A percentile compares a stretch with the other conserved stretches of the same genome.
These are phyloP conservation scores for Teunomyces atbi DNA, from an alignment of 805 yeast species.

Conservation along the genomic window DNA sequence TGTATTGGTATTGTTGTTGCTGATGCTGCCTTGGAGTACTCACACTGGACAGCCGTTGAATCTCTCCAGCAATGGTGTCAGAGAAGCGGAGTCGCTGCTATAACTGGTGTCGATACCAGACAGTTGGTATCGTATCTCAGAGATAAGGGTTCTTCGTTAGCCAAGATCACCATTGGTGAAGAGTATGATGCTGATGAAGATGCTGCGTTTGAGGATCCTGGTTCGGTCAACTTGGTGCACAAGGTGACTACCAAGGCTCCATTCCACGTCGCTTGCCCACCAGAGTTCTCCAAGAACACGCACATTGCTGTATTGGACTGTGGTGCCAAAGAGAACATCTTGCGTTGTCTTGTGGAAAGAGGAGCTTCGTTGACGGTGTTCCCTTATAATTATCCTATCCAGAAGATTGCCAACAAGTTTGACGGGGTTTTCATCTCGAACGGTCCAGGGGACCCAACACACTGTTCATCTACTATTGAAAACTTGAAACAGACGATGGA, in stretches of 20 bases:
- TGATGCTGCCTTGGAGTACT: constrained; percentile 90
- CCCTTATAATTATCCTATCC: constrained; percentile 93
- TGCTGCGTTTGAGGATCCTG: constrained; percentile 89
- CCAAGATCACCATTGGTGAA: constrained; percentile 85
- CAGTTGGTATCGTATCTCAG: constrained; percentile 88
- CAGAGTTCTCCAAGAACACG: constrained; percentile 49
- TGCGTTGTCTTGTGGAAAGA: constrained; percentile 89
- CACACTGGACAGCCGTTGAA: constrained; percentile 99
- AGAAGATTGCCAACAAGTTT: constrained; percentile 84
- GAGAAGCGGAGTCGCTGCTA: constrained; percentile 91
- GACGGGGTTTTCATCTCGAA: constrained; percentile 94
- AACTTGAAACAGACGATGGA: constrained; percentile 72
- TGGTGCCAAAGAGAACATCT: constrained; percentile 96
- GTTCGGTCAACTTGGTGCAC: constrained; percentile 82
- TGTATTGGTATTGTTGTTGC: constrained; percentile 96
- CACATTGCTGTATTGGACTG: constrained; percentile 96
- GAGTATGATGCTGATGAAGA: constrained; percentile 90
- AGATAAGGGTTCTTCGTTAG: constrained; percentile 94
- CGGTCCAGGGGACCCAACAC: constrained; percentile 98
- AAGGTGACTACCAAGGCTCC: constrained; percentile 95
- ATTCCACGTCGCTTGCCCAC: constrained; percentile 74
- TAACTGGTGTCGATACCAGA: constrained; percentile 97
- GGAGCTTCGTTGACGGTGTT: constrained; percentile 96
- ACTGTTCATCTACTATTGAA: constrained; percentile 74
- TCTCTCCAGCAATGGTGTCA: constrained; percentile 94